Evolutionary conservation across 1,139 yeast genomes (phyloP), one percentile per base, ranked within the genome.

Genomic region (Ogataea hybrid): DNA sequence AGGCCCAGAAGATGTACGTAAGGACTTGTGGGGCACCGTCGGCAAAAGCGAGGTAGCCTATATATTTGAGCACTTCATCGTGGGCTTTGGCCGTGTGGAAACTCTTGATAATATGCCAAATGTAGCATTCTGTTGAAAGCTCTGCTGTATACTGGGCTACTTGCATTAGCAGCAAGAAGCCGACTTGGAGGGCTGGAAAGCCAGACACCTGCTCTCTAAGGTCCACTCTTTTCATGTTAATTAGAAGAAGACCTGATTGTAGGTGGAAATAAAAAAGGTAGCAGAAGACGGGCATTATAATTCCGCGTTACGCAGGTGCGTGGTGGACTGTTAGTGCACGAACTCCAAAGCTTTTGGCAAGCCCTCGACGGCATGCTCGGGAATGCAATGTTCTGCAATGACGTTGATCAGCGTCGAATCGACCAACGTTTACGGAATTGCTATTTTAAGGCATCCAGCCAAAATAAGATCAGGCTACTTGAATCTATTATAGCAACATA

Each of bases 141-240:
- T 79, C 79, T 2, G 84, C 75, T 23, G 80, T 68, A 1, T 86
- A 85, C 54, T 80, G 86, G 7, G 79, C 69, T 37, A 79, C 68
- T 39, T 84, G 63, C 45, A 77, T 70, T 15, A 71, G 49, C 29
- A 75, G 67, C 2, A 69, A 51, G 12, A 75, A 71, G n/a, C 63
- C 48, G 59, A 79, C 64, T 56, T 79, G 84, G 54, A 71, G 62
- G 44, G 68, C 55, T 3, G 81, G 82, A 53, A 77, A 76, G 14
- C 75, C 79, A 6, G n/a, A 12, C 11, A 21, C 10, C 12, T 29
- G 32, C n/a, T 29, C 32, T 8, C 21, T 29, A 12, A 15, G 16
- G 11, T 6, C 16, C 11, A 29, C 21, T 11, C 12, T n/a, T 11
- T 11, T 17, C 32, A 29, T 29, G 10, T 8, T 29, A 5, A 11